phyloP scores from a whole-genome alignment of 78 protist species.

The Tieghemostelium lacteum region DNA sequence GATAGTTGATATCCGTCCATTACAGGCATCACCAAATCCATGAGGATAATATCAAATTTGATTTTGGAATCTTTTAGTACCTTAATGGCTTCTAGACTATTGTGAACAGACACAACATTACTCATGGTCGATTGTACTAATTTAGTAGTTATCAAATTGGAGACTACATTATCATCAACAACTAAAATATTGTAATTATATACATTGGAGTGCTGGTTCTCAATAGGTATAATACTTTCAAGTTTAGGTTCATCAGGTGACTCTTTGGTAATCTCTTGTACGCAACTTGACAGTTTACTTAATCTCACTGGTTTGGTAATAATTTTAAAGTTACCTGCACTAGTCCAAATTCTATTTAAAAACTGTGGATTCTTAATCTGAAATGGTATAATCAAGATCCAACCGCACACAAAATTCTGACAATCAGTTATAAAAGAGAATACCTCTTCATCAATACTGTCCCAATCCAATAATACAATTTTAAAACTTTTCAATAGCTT shows the following conservation, averaged over 20 bases:
- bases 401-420: not conserved
- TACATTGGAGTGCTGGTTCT: not conserved
- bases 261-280: too few species aligned
- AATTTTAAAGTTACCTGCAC: not conserved
- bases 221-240: not conserved
- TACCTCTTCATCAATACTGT: constrained; percentile 2
- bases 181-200: constrained; percentile 28
- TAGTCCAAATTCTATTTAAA: constrained; percentile 1
- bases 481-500: too few species aligned
- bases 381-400: not conserved
- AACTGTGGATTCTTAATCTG: not conserved
- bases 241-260: not conserved
- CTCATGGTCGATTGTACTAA: constrained; percentile 44
- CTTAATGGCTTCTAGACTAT: constrained; percentile 54
- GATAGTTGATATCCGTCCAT: constrained; percentile 74
- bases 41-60: constrained; percentile 20
- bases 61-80: not conserved
- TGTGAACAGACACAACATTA: constrained; percentile 21
- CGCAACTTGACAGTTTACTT: not conserved
- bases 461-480: constrained; percentile 43
- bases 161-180: constrained; percentile 55
- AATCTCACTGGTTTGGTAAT: constrained; percentile 35
- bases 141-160: constrained; percentile 16
- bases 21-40: constrained; percentile 67
- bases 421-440: too few species aligned